Conservation (phyloP, 306 rosid species). For the Trichosanthes truncata region DNA sequence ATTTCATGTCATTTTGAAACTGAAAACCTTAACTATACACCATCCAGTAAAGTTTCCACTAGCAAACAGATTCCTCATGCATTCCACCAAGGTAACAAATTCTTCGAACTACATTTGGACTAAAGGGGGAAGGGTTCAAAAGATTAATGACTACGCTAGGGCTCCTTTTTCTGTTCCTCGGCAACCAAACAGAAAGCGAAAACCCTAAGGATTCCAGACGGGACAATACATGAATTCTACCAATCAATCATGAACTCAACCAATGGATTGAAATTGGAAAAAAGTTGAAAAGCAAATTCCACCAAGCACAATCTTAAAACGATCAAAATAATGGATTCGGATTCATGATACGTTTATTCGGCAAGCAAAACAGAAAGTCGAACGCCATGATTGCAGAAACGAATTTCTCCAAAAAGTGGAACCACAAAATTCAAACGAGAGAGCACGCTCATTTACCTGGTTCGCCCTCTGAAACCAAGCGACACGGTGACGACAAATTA, state of each 20-base stretch:
- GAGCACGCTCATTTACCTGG: not conserved
- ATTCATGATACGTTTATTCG: not conserved
- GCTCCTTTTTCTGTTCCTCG: not conserved
- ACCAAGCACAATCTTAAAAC: not conserved
- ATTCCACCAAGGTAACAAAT: not conserved
- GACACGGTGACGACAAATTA: not conserved
- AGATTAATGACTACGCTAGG: not conserved
- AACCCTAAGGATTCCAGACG: not conserved
- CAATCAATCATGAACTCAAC: not conserved
- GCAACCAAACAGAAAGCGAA: not conserved
- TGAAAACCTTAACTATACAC: not conserved
- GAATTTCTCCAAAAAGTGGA: not conserved
- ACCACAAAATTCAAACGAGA: not conserved
- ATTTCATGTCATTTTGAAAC: constrained; percentile 1
- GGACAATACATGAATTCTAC: not conserved
- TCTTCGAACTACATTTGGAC: not conserved
- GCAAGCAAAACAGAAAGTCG: not conserved
- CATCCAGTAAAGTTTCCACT: not conserved
- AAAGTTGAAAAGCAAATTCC: not conserved
- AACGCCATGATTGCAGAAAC: not conserved
- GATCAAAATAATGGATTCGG: constrained; percentile 2
- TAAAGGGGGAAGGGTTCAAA: not conserved
- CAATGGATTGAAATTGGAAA: not conserved
- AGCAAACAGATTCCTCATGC: not conserved
- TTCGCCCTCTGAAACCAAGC: not conserved